Evolutionary conservation across 2,329 filamentous ascomycete genomes (phyloP).

Genomic region (Trichophyton equinum): DNA sequence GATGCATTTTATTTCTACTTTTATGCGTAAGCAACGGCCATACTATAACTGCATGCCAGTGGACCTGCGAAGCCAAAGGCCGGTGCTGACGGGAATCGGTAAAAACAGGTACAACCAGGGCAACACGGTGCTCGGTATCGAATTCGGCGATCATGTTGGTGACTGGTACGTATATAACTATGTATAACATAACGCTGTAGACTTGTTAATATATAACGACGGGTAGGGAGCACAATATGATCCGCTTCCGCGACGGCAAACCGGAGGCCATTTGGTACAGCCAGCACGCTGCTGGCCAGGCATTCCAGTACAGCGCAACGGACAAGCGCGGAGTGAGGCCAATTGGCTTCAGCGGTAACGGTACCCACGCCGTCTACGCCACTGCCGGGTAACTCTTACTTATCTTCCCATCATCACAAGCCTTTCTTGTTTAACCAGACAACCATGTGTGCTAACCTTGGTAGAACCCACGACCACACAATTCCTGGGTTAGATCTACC

Average conservation of each 20-base stretch:
- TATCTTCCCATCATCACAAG: background rate
- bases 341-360: conserved; percentile 46
- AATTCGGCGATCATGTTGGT: conserved; percentile 50
- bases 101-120: conserved; percentile 40
- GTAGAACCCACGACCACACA: conserved; percentile 47
- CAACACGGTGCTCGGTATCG: conserved; percentile 37
- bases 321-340: conserved; percentile 45
- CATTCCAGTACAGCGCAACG: conserved; percentile 46
- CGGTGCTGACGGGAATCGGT: background rate
- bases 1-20: conserved; percentile 55
- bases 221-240: conserved; percentile 54
- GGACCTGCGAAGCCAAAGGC: background rate
- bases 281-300: conserved; percentile 51
- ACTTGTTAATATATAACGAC: background rate
- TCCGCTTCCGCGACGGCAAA: conserved; percentile 47
- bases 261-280: conserved; percentile 50
- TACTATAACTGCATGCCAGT: no score
- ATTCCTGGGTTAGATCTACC: conserved; percentile 50
- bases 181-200: background rate
- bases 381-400: conserved; percentile 33
- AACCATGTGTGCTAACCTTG: background rate
- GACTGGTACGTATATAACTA: conserved; percentile 37
- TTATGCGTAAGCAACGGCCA: conserved; percentile 34
- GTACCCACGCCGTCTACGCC: conserved; percentile 54
- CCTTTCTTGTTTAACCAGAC: no score